Conservation (phyloP, 1,139 yeast genomes). For the Kluyveromyces sp. region DNA sequence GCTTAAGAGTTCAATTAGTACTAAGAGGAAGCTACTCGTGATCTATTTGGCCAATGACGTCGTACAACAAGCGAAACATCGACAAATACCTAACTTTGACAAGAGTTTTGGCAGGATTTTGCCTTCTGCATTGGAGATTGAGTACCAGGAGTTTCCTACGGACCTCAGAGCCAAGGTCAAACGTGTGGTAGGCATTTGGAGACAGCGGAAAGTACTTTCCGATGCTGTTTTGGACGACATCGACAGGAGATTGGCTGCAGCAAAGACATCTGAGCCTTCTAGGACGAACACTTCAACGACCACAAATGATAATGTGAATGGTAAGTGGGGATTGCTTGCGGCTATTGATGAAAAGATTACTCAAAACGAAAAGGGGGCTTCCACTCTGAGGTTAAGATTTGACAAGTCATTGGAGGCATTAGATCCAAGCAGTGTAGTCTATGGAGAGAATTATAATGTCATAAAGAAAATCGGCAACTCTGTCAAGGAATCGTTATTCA, state of each 20-base stretch:
- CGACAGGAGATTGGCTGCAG: conserved; percentile 18
- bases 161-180: conserved; percentile 48
- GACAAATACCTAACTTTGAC: conserved; percentile 55
- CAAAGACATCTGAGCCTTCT: not conserved
- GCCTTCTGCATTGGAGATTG: conserved; percentile 32
- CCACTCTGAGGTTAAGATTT: conserved; percentile 24
- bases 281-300: not conserved
- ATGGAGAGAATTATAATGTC: conserved; percentile 25
- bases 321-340: conserved; percentile 8
- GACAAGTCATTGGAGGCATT: conserved; percentile 26
- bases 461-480: conserved; percentile 24
- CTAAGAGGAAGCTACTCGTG: conserved; percentile 49
- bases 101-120: conserved; percentile 48
- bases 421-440: conserved; percentile 26
- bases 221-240: conserved; percentile 40
- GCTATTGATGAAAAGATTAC: conserved; percentile 15
- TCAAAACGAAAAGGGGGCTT: conserved; percentile 18
- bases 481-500: conserved; percentile 21
- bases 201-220: conserved; percentile 55
- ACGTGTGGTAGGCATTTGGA: conserved; percentile 73
- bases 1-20: conserved; percentile 28
- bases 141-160: conserved; percentile 23
- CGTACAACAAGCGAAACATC: conserved; percentile 72
- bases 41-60: conserved; percentile 79
- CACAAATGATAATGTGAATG: not conserved